Conservation (phyloP, 352 stramenopile genomes). For the Globisporangium alternatum region DNA sequence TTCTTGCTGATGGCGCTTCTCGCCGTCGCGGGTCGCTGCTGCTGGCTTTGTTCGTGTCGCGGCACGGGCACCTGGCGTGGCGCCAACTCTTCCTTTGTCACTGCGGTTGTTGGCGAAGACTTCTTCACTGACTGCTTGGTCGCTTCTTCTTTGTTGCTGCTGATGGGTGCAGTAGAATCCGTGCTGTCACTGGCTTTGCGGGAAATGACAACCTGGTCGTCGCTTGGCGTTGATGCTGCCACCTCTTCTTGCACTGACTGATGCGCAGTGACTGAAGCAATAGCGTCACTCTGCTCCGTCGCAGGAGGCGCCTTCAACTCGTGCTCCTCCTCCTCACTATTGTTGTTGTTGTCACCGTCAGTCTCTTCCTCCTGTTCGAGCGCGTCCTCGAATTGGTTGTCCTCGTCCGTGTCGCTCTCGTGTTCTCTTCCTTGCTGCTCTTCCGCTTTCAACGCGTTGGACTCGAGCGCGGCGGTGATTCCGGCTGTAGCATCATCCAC, state of each 20-base stretch:
- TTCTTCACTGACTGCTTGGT: slow-evolving; percentile 4
- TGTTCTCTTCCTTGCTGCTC: slow-evolving; percentile 6
- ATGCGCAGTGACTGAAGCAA: not conserved
- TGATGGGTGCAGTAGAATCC: slow-evolving; percentile 5
- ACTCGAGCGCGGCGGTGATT: not conserved
- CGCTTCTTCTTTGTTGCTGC: not conserved
- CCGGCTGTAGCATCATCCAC: not conserved
- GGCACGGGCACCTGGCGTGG: not conserved
- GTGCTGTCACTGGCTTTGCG: not conserved
- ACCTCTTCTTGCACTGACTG: not conserved
- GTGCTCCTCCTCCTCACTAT: not conserved
- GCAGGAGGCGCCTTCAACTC: slow-evolving; percentile 2
- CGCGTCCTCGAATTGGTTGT: slow-evolving; percentile 19
- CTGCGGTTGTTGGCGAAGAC: not conserved
- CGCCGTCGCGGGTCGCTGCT: slow-evolving; percentile 8
- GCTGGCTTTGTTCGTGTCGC: not conserved
- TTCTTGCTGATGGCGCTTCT: slow-evolving; percentile 16
- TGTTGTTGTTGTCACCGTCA: not conserved
- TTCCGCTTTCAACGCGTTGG: slow-evolving; percentile 3
- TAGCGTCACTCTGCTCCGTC: not conserved
- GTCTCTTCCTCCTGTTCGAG: not conserved
- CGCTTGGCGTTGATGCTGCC: not conserved
- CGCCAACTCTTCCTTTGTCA: not conserved
- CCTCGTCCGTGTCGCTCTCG: not conserved
- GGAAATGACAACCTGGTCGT: not conserved